phyloP scores from a whole-genome alignment of 306 rosid species.

The Lotus japonicus region DNA sequence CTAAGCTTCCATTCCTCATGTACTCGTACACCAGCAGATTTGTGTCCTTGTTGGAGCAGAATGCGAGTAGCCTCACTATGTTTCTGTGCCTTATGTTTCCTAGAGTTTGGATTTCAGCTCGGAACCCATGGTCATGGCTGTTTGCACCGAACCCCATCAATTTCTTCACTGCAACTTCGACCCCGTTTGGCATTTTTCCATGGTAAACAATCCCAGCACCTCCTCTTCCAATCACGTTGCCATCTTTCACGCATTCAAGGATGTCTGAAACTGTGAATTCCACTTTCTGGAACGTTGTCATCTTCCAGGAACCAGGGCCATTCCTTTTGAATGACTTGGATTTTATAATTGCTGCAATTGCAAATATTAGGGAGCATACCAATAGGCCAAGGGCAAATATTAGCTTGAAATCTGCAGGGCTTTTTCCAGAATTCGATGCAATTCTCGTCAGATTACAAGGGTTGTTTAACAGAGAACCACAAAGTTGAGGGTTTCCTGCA shows the following conservation, averaged over 20 bases:
- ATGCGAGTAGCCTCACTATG: slow-evolving; percentile 74
- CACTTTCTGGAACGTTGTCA: slow-evolving; percentile 67
- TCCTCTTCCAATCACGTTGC: slow-evolving; percentile 82
- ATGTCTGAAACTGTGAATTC: slow-evolving; percentile 66
- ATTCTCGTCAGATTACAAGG: slow-evolving; percentile 61
- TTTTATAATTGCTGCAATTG: slow-evolving; percentile 59
- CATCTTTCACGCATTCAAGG: slow-evolving; percentile 78
- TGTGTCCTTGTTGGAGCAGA: slow-evolving; percentile 70
- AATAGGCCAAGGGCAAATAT: slow-evolving; percentile 69
- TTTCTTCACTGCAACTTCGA: slow-evolving; percentile 73
- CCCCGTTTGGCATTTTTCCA: slow-evolving; percentile 82
- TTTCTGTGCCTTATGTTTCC: slow-evolving; percentile 85
- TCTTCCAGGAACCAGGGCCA: slow-evolving; percentile 53
- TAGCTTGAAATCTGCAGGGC: slow-evolving; percentile 46
- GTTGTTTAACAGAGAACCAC: slow-evolving; percentile 59
- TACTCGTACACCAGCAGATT: slow-evolving; percentile 77
- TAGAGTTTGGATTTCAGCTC: slow-evolving; percentile 78
- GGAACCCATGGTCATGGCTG: slow-evolving; percentile 77
- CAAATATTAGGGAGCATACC: slow-evolving; percentile 56
- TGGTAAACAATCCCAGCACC: slow-evolving; percentile 95
- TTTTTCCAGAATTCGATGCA: slow-evolving; percentile 21
- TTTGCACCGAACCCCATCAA: slow-evolving; percentile 66
- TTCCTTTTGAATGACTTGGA: slow-evolving; percentile 53
- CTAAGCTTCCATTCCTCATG: slow-evolving; percentile 87
- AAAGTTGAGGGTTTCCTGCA: slow-evolving; percentile 74